Evolutionary conservation across 2,329 filamentous ascomycete species (phyloP).

Genomic region (Colletotrichum sojae): DNA sequence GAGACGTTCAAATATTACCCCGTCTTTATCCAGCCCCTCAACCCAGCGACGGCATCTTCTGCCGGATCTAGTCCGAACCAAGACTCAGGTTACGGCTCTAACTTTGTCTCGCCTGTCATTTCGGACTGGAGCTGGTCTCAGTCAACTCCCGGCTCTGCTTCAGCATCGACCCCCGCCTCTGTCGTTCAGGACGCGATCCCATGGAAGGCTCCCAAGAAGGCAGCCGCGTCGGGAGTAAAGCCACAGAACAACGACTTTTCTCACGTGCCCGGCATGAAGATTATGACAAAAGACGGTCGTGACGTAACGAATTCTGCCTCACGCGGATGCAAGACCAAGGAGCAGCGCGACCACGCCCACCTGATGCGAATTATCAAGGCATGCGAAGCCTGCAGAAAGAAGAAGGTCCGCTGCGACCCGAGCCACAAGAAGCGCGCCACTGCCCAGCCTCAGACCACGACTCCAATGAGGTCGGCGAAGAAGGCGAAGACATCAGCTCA

Average conservation of each 20-base stretch:
- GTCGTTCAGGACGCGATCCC: constrained; percentile 46
- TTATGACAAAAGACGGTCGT: constrained; percentile 73
- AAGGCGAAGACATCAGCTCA: constrained; percentile 54
- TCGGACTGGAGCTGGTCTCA: constrained; percentile 64
- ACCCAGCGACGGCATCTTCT: constrained; percentile 57
- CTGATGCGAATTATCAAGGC: constrained; percentile 78
- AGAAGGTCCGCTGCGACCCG: constrained; percentile 75
- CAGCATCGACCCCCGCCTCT: constrained; percentile 49
- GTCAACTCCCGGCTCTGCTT: constrained; percentile 47
- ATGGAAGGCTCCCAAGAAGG: constrained; percentile 46
- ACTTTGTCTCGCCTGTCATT: constrained; percentile 64
- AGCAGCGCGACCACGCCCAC: constrained; percentile 77
- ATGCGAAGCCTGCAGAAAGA: constrained; percentile 73
- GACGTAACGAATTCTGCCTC: constrained; percentile 75
- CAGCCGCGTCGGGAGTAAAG: constrained; percentile 41
- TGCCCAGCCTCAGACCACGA: constrained; percentile 50
- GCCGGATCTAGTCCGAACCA: constrained; percentile 58
- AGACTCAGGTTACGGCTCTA: constrained; percentile 62
- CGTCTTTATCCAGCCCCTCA: constrained; percentile 57
- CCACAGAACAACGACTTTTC: constrained; percentile 60
- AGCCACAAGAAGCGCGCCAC: constrained; percentile 67
- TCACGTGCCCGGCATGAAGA: constrained; percentile 74
- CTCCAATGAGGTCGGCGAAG: constrained; percentile 55
- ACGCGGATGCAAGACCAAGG: constrained; percentile 75
- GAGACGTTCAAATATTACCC: constrained; percentile 74